Percentiles rank a stretch among this genome's conserved stretches.
These are phyloP conservation scores for Xylariaceae sp. DNA, from an alignment of 2,329 filamentous ascomycete genomes.

Conservation along the genomic window DNA sequence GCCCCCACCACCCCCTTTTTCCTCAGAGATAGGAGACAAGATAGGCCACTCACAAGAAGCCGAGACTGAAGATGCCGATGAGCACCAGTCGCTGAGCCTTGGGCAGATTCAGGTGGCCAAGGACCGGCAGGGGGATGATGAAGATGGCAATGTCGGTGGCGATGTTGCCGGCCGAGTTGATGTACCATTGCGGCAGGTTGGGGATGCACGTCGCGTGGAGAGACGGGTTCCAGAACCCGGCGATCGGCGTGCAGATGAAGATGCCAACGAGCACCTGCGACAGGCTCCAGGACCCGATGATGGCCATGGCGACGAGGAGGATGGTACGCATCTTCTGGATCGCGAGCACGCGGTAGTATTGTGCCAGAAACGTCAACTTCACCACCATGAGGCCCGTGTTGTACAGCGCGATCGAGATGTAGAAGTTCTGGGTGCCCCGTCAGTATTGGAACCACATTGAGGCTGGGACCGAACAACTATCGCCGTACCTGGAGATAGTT, in stretches of 20 bases:
- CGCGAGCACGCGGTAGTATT: conserved; percentile 31
- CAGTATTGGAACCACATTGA: no score
- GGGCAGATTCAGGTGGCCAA: conserved; percentile 26
- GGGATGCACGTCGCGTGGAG: conserved; percentile 25
- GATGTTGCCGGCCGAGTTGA: conserved; percentile 29
- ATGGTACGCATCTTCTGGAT: conserved; percentile 23
- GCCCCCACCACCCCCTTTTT: no score
- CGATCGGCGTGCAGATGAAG: conserved; percentile 28
- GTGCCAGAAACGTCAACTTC: conserved; percentile 30
- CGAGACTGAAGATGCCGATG: conserved; percentile 29
- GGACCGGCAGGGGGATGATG: conserved; percentile 27
- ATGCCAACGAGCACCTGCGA: conserved; percentile 29
- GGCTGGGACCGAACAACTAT: no score
- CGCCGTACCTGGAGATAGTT: conserved; percentile 16
- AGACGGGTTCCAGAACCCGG: conserved; percentile 27
- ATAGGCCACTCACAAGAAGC: conserved; percentile 28
- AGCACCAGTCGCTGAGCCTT: conserved; percentile 25
- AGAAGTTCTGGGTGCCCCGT: conserved; percentile 30
- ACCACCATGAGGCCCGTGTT: conserved; percentile 27
- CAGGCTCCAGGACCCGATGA: conserved; percentile 28
- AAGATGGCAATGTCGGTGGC: conserved; percentile 30
- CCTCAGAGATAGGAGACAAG: no score
- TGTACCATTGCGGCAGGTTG: conserved; percentile 26
- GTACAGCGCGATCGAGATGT: conserved; percentile 30
- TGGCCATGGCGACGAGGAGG: conserved; percentile 21